A percentile compares a stretch with the other conserved stretches of the same genome.
These are phyloP conservation scores for Exserohilum rostratum DNA, from an alignment of 2,329 filamentous ascomycete species.

Conservation along the genomic window DNA sequence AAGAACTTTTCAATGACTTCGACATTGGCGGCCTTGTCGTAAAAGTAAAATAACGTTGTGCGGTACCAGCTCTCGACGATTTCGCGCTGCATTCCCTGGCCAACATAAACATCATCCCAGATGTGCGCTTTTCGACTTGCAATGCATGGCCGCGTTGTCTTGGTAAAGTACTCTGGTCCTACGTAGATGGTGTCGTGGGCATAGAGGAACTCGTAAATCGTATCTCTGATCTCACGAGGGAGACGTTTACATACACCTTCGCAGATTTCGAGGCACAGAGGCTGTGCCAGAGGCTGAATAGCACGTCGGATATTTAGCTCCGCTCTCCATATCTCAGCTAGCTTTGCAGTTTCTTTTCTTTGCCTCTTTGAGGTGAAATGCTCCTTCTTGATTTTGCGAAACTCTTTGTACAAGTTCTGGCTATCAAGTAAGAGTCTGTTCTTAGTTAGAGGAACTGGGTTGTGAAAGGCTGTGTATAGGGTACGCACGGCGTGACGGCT, in stretches of 20 bases:
- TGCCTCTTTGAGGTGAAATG: not conserved
- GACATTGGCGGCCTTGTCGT: slow-evolving; percentile 7
- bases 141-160: not conserved
- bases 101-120: slow-evolving; percentile 7
- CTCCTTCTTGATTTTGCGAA: not conserved
- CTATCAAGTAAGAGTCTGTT: not conserved
- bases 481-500: not conserved
- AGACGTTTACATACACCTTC: not conserved
- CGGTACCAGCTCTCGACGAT: slow-evolving; percentile 15
- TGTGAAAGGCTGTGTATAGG: not conserved
- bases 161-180: slow-evolving; percentile 4
- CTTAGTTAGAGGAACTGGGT: not conserved
- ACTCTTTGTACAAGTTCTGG: not conserved
- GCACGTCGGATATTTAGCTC: not conserved
- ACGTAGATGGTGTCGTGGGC: not conserved
- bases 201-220: slow-evolving; percentile 4
- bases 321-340: not conserved
- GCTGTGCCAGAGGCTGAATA: not conserved
- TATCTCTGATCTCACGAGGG: slow-evolving; percentile 10
- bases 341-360: not conserved
- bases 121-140: not conserved
- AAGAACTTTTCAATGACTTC: slow-evolving; percentile 7
- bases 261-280: not conserved
- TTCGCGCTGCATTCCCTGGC: not conserved
- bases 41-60: slow-evolving; percentile 9